phyloP scores from a whole-genome alignment of 192 early-diverging fungal species.

The Spinellus fusiger region DNA sequence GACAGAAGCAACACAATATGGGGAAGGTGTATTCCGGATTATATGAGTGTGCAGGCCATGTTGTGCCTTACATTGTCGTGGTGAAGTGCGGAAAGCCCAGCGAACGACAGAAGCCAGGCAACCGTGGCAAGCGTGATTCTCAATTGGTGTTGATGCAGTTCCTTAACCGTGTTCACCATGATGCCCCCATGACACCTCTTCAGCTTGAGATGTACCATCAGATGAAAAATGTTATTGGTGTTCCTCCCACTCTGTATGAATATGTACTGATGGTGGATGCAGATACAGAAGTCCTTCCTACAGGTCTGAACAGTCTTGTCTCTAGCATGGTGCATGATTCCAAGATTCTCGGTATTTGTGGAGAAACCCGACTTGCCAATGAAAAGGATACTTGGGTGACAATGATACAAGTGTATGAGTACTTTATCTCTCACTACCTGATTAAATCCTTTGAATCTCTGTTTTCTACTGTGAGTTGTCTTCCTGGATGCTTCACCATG shows the following conservation, averaged over 20 bases:
- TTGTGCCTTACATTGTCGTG: conserved; percentile 91
- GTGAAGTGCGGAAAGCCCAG: conserved; percentile 88
- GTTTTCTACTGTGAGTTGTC: conserved; percentile 93
- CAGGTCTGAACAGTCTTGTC: conserved; percentile 88
- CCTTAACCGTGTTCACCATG: conserved; percentile 93
- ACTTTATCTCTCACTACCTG: conserved; percentile 95
- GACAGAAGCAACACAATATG: conserved; percentile 88
- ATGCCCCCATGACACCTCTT: conserved; percentile 88
- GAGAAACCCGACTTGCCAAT: conserved; percentile 92
- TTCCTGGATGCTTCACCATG: conserved; percentile 99
- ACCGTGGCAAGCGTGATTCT: conserved; percentile 98
- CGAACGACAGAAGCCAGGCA: conserved; percentile 85
- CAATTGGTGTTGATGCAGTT: conserved; percentile 98
- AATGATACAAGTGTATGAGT: conserved; percentile 99
- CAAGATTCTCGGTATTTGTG: conserved; percentile 91
- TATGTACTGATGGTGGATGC: conserved; percentile 98
- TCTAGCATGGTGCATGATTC: conserved; percentile 85
- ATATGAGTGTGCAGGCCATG: conserved; percentile 86
- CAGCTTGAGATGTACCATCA: conserved; percentile 98
- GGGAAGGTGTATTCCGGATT: conserved; percentile 95
- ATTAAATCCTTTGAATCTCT: conserved; percentile 97
- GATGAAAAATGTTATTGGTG: conserved; percentile 98
- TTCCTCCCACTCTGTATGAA: conserved; percentile 93
- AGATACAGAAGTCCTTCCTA: conserved; percentile 88
- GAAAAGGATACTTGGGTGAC: conserved; percentile 95